A percentile compares a stretch with the other conserved stretches of the same genome.
These are phyloP conservation scores for Venturia aucupariae DNA, from an alignment of 2,329 filamentous ascomycete genomes.

Conservation along the genomic window DNA sequence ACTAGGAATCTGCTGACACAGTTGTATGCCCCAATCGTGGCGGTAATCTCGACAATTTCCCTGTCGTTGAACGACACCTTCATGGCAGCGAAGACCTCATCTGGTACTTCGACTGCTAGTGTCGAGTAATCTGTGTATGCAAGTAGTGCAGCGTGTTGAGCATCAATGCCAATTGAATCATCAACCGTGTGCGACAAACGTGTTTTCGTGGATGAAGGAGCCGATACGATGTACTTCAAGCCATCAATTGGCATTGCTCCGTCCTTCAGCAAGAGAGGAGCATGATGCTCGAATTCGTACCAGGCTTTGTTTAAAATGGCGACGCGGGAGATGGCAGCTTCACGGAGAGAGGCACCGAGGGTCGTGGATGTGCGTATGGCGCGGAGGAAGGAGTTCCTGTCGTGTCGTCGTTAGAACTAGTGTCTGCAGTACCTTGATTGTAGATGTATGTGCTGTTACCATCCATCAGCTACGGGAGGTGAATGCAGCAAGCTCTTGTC, in stretches of 20 bases:
- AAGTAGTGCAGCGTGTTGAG: conserved; percentile 44
- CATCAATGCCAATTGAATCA: conserved; percentile 7
- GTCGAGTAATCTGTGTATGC: conserved; percentile 81
- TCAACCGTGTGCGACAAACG: background rate
- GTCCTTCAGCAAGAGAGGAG: conserved; percentile 50
- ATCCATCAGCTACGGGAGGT: conserved; percentile 47
- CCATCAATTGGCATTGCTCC: conserved; percentile 51
- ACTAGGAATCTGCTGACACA: conserved; percentile 78
- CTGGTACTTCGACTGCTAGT: conserved; percentile 56
- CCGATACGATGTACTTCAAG: conserved; percentile 23
- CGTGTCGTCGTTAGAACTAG: background rate
- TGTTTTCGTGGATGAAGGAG: conserved; percentile 17
- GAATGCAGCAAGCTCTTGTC: conserved; percentile 47
- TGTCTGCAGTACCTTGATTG: background rate
- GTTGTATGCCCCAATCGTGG: conserved; percentile 73
- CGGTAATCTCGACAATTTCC: conserved; percentile 73
- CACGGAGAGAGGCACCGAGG: conserved; percentile 48
- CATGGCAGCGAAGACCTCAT: conserved; percentile 57
- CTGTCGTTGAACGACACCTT: conserved; percentile 53
- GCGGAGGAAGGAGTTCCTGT: conserved; percentile 46
- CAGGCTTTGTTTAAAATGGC: conserved; percentile 71
- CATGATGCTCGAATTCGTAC: conserved; percentile 80
- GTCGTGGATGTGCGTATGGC: conserved; percentile 46
- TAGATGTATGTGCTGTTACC: conserved; percentile 24
- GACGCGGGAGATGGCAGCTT: conserved; percentile 73